Conservation (phyloP, 2,329 filamentous ascomycete genomes). For the Ophiognomonia clavigignenti-juglandacearum region DNA sequence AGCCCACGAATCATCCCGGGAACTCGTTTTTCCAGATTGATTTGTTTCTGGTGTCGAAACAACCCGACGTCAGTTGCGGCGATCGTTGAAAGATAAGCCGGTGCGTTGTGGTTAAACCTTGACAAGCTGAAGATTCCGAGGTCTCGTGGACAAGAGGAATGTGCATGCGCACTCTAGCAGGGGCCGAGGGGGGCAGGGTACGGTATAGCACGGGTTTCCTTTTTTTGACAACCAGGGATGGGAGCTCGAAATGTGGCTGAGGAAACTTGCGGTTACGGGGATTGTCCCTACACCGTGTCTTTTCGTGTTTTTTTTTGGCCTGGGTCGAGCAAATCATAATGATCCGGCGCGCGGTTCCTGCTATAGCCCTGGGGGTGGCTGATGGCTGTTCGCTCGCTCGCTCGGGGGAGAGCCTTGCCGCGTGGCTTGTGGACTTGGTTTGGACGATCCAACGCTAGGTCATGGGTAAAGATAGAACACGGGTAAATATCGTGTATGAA, state of each 20-base stretch:
- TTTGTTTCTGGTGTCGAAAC: too few species aligned
- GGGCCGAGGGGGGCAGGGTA: conserved; percentile 2
- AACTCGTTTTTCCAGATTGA: too few species aligned
- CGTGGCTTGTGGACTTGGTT: too few species aligned
- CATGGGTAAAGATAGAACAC: too few species aligned
- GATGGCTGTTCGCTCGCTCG: not conserved
- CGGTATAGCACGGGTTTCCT: not conserved
- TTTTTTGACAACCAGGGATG: too few species aligned
- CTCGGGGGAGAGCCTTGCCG: not conserved
- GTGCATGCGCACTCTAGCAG: not conserved
- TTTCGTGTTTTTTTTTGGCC: too few species aligned
- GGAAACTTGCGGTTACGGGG: too few species aligned
- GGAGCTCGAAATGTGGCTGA: not conserved
- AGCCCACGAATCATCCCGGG: too few species aligned
- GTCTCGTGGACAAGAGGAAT: conserved; percentile 1
- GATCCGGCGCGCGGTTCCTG: not conserved
- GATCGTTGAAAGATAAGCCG: not conserved
- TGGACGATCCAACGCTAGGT: too few species aligned
- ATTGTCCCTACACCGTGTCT: too few species aligned
- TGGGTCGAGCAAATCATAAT: not conserved
- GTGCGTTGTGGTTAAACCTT: conserved; percentile 8
- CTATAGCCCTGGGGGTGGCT: not conserved
- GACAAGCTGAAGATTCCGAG: conserved; percentile 11
- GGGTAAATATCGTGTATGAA: too few species aligned
- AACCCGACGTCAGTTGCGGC: not conserved